Percentiles rank a stretch among this genome's conserved stretches.
Evolutionary conservation across 495 filamentous ascomycete species (phyloP).

Genomic region (Penicillium robsamsonii): DNA sequence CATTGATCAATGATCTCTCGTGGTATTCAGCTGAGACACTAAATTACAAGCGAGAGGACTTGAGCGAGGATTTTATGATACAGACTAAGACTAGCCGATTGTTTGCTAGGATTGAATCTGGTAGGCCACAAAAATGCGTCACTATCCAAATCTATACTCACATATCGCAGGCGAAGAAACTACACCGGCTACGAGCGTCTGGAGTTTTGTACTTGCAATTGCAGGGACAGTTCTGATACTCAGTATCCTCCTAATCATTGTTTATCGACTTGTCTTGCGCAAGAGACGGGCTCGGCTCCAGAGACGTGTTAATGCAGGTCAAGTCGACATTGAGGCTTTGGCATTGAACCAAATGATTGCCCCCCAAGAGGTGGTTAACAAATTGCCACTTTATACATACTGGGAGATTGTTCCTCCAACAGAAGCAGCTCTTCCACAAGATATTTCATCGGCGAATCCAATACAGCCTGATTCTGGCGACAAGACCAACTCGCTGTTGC

Average conservation of each 20-base stretch:
- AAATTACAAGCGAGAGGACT: conserved; percentile 23
- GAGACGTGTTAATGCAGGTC: conserved; percentile 66
- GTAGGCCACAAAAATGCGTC: conserved; percentile 41
- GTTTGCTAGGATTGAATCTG: conserved; percentile 61
- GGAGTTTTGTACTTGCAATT: conserved; percentile 81
- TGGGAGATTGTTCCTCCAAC: conserved; percentile 36
- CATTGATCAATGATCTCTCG: conserved; percentile 69
- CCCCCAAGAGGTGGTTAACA: conserved; percentile 62
- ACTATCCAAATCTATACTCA: neutral
- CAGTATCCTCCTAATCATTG: conserved; percentile 59
- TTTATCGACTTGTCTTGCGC: conserved; percentile 73
- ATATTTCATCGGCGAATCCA: conserved; percentile 10
- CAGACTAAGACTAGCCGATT: conserved; percentile 55
- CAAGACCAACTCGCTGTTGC: conserved; percentile 3
- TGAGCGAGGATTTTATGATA: conserved; percentile 16
- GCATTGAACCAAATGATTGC: conserved; percentile 75
- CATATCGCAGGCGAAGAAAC: conserved; percentile 1
- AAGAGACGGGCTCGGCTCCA: conserved; percentile 62
- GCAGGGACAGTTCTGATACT: conserved; percentile 68
- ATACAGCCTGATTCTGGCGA: conserved; percentile 9
- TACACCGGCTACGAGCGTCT: conserved; percentile 60
- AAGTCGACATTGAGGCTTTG: conserved; percentile 76
- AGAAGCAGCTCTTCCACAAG: conserved; percentile 14
- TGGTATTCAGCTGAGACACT: conserved; percentile 72
- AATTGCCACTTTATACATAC: conserved; percentile 75